Evolutionary conservation across 148 eudicot species (phyloP).

Genomic region (Nyssa sinensis): DNA sequence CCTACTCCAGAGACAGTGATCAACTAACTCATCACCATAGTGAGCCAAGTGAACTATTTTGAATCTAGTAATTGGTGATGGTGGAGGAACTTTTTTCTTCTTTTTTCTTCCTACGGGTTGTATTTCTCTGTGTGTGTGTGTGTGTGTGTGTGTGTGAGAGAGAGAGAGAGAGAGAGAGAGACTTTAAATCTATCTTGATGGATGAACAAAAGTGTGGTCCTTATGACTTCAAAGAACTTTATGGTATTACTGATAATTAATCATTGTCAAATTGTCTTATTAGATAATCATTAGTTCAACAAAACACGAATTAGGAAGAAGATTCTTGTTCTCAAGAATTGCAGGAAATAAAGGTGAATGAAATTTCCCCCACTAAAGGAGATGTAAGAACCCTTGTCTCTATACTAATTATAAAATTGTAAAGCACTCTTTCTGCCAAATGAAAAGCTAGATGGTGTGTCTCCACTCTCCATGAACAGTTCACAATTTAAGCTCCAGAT

Average conservation of each 20-base stretch:
- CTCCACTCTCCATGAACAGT: constrained; percentile 18
- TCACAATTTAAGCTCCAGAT: constrained; percentile 20
- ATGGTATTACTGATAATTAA: not conserved
- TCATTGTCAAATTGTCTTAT: not conserved
- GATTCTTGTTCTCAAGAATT: constrained; percentile 15
- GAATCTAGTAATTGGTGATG: not conserved
- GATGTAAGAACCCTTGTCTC: not conserved
- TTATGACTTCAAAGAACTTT: not conserved
- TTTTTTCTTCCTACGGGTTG: too few relatives aligned
- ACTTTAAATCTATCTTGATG: not conserved
- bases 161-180: not conserved
- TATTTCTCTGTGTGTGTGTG: not conserved
- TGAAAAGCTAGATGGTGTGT: constrained; percentile 28
- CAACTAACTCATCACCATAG: not conserved
- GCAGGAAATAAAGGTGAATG: constrained; percentile 7
- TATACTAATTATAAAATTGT: constrained; percentile 26
- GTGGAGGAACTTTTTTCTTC: not conserved
- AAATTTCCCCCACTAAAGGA: not conserved
- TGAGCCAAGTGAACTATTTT: too few relatives aligned
- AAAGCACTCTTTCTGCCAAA: constrained; percentile 23
- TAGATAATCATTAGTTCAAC: not conserved
- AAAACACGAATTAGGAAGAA: not conserved
- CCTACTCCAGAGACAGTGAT: not conserved
- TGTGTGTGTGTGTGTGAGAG: too few relatives aligned
- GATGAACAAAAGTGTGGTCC: not conserved